These are phyloP conservation scores for Phlebiopsis flavidoalba DNA, from an alignment of 768 basidiomycete species.

Conservation along the genomic window DNA sequence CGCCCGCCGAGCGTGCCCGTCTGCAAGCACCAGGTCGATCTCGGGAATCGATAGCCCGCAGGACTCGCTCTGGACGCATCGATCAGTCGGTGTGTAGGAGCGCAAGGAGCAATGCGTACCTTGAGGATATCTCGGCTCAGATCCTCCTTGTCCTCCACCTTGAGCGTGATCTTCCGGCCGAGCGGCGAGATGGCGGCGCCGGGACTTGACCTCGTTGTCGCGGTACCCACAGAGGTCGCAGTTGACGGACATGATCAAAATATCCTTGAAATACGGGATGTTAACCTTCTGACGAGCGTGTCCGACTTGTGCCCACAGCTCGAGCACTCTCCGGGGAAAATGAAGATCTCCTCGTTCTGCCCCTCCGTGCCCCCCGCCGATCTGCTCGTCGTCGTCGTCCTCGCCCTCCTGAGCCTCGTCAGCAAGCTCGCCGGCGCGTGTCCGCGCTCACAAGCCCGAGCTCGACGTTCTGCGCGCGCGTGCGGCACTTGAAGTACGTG, in stretches of 20 bases:
- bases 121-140: slow-evolving; percentile 91
- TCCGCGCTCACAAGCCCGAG: slow-evolving; percentile 66
- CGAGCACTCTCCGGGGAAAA: slow-evolving; percentile 85
- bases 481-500: slow-evolving; percentile 73
- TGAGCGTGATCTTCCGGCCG: slow-evolving; percentile 84
- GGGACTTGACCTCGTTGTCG: slow-evolving; percentile 95
- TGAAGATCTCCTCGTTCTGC: slow-evolving; percentile 80
- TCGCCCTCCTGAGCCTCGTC: slow-evolving; percentile 6
- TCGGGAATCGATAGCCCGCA: slow-evolving; percentile 89
- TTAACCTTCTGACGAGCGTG: slow-evolving; percentile 92
- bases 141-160: slow-evolving; percentile 90
- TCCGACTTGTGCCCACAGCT: slow-evolving; percentile 80
- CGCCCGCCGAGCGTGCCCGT: slow-evolving; percentile 94
- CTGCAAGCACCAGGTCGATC: slow-evolving; percentile 85
- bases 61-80: slow-evolving; percentile 71
- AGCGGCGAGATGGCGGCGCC: slow-evolving; percentile 83
- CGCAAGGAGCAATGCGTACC: slow-evolving; percentile 38
- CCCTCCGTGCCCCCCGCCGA: slow-evolving; percentile 27
- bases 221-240: slow-evolving; percentile 94
- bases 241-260: slow-evolving; percentile 97
- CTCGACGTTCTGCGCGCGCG: slow-evolving; percentile 71
- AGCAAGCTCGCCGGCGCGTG: slow-evolving; percentile 24
- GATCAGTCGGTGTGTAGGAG: neutral
- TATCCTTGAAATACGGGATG: slow-evolving; percentile 98
- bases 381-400: slow-evolving; percentile 14